These are phyloP conservation scores for Nematocida parisii DNA, from an alignment of 371 early-diverging fungal species.

Conservation along the genomic window DNA sequence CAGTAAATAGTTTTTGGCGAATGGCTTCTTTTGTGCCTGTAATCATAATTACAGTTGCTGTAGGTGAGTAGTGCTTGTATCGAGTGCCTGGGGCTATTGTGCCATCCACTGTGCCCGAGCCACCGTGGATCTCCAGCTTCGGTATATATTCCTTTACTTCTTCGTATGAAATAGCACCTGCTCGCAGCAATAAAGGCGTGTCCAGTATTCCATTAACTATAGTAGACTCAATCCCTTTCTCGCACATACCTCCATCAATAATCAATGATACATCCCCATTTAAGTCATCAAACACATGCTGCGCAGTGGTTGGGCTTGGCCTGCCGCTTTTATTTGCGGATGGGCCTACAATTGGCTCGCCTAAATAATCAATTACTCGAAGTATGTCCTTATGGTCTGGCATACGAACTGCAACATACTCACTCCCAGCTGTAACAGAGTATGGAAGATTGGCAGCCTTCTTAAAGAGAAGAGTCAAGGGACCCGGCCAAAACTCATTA, in stretches of 20 bases:
- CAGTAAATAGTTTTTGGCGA: background rate
- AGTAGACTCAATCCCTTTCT: slow-evolving; percentile 88
- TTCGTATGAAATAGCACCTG: slow-evolving; percentile 89
- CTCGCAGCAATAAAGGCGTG: slow-evolving; percentile 81
- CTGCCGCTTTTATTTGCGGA: slow-evolving; percentile 95
- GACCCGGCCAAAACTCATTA: slow-evolving; percentile 87
- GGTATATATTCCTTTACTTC: slow-evolving; percentile 69
- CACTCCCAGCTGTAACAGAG: slow-evolving; percentile 77
- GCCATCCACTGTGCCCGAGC: slow-evolving; percentile 20
- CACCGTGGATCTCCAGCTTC: background rate
- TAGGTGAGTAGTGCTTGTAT: slow-evolving; percentile 92
- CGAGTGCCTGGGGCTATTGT: slow-evolving; percentile 96
- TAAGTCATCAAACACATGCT: slow-evolving; percentile 84
- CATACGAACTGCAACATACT: slow-evolving; percentile 86
- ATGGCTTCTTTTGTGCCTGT: slow-evolving; percentile 25
- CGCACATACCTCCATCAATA: slow-evolving; percentile 85
- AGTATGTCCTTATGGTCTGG: slow-evolving; percentile 85
- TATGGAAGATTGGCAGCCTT: slow-evolving; percentile 73
- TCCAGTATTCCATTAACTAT: slow-evolving; percentile 72
- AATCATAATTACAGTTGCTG: slow-evolving; percentile 59
- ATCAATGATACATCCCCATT: slow-evolving; percentile 78
- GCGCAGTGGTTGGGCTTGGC: slow-evolving; percentile 86
- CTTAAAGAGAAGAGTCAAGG: slow-evolving; percentile 86
- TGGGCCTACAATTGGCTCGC: slow-evolving; percentile 91
- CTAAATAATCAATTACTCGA: slow-evolving; percentile 78